phyloP scores from a whole-genome alignment of 1,284 basidiomycete genomes.

The Malassezia obtusa region DNA sequence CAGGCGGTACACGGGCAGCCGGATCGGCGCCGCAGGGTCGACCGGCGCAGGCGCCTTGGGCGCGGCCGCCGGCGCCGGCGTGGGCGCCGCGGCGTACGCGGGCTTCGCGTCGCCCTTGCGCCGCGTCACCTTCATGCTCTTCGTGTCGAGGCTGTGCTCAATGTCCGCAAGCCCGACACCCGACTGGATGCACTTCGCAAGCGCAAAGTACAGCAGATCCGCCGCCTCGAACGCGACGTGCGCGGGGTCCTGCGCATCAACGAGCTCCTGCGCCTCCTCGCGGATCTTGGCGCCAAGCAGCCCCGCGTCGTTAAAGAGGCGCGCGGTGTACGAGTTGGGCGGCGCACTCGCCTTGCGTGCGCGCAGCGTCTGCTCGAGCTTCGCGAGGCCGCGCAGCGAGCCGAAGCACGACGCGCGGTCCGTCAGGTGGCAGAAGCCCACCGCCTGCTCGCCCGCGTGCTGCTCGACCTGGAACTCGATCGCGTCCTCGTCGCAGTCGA shows the following conservation, averaged over 20 bases:
- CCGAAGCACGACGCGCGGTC: slow-evolving; percentile 65
- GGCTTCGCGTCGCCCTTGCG: slow-evolving; percentile 88
- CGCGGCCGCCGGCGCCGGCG: slow-evolving; percentile 25
- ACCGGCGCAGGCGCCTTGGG: slow-evolving; percentile 30
- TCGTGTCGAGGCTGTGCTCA: slow-evolving; percentile 71
- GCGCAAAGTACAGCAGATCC: slow-evolving; percentile 85
- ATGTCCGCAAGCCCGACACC: slow-evolving; percentile 79
- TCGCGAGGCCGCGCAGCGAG: slow-evolving; percentile 61
- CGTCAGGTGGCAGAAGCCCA: slow-evolving; percentile 80
- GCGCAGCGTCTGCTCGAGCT: slow-evolving; percentile 70
- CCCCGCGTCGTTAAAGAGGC: slow-evolving; percentile 72
- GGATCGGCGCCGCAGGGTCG: slow-evolving; percentile 50
- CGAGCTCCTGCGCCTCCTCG: slow-evolving; percentile 96
- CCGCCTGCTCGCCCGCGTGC: slow-evolving; percentile 54
- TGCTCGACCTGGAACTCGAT: slow-evolving; percentile 87
- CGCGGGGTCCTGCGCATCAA: slow-evolving; percentile 67
- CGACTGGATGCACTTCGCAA: slow-evolving; percentile 73
- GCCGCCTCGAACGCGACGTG: slow-evolving; percentile 87
- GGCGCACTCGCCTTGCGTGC: slow-evolving; percentile 68
- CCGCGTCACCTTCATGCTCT: slow-evolving; percentile 77
- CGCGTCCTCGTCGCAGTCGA: slow-evolving; percentile 88
- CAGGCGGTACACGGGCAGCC: slow-evolving; percentile 35
- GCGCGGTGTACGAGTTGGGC: slow-evolving; percentile 79
- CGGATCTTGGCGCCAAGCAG: slow-evolving; percentile 85
- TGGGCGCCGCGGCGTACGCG: slow-evolving; percentile 57